These are phyloP conservation scores for Suhomyces ambrosiae DNA, from an alignment of 1,139 yeast species.

Conservation along the genomic window DNA sequence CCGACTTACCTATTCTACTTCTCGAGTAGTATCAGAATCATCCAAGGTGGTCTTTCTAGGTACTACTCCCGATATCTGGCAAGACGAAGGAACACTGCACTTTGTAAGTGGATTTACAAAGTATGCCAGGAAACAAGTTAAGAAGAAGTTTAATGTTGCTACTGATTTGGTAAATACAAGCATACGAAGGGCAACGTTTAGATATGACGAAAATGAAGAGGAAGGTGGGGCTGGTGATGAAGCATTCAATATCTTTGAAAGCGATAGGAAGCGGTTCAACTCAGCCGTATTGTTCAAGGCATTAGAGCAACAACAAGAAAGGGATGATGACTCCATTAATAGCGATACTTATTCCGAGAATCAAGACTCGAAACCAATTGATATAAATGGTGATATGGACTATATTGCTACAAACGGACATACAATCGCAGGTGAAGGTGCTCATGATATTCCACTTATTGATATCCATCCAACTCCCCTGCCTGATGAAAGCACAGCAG, in stretches of 20 bases:
- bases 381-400: no score
- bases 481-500: not conserved
- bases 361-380: no score
- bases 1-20: conserved; percentile 56
- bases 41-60: conserved; percentile 63
- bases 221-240: conserved; percentile 15
- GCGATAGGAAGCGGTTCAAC: conserved; percentile 4
- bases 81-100: conserved; percentile 32
- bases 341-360: no score
- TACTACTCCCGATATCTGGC: conserved; percentile 66
- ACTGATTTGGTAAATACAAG: conserved; percentile 18
- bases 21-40: conserved; percentile 50
- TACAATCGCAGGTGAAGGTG: no score
- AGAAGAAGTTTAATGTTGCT: conserved; percentile 18
- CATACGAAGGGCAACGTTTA: conserved; percentile 10
- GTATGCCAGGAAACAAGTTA: conserved; percentile 19
- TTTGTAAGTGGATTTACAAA: conserved; percentile 17
- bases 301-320: conserved; percentile 5
- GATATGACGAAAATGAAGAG: conserved; percentile 2
- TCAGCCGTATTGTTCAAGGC: conserved; percentile 4
- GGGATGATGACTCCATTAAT: conserved; percentile 2
- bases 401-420: no score
- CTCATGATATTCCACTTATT: not conserved
- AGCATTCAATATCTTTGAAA: conserved; percentile 14
- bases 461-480: not conserved